Base-by-base conservation (phyloP, 2,329 filamentous ascomycete species). In the Chalaropsis thielavioides region DNA sequence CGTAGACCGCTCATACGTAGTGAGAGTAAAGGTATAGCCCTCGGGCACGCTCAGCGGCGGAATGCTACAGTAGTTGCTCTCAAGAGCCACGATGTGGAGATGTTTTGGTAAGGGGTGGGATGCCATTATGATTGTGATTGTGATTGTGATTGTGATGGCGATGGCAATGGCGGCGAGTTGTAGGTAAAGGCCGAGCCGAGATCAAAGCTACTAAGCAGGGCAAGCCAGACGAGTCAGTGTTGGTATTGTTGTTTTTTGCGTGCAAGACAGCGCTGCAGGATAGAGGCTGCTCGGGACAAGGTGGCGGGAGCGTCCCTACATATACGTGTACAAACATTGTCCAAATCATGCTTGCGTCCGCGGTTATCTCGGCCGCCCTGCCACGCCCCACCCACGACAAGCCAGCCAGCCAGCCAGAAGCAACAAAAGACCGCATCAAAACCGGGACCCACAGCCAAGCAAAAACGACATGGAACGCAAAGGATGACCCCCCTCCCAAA, bases 31-130 rank as follows among this genome's bases (percentile, higher is more conserved):
- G 17, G 64, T 66, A 40, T 66, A 46, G 62, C 51, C 61, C 27
- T 51, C 61, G 62, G 54, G 62, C 51, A 68, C 65, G 61, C 46
- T 65, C 15, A 67, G 61, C 35, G 68, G 38, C 60, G 60, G 59
- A 43, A 24, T 59, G 64, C 38, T 8, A 60, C 59, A 54, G 62
- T 67, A 64, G 61, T 65, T 54, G 65, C 59, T 62, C 24, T 63
- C 60, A 41, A 64, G 63, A 54, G 49, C 60, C 31, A 64, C 38
- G 59, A 68, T 67, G 66, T 66, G 66, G 61, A 38, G 62, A 61
- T 59, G 64, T 46, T 58, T 40, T 49, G 64, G 63, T 41, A 61
- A 61, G 61, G 44, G 44, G 17, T 31, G 51, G 17, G 24, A 24
- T 27, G 51, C 22, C 51, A 56, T 56, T 8, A 13, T 35, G 27